Conservation (phyloP, 1,139 yeast genomes). For the Magnusiomyces paraingens region DNA sequence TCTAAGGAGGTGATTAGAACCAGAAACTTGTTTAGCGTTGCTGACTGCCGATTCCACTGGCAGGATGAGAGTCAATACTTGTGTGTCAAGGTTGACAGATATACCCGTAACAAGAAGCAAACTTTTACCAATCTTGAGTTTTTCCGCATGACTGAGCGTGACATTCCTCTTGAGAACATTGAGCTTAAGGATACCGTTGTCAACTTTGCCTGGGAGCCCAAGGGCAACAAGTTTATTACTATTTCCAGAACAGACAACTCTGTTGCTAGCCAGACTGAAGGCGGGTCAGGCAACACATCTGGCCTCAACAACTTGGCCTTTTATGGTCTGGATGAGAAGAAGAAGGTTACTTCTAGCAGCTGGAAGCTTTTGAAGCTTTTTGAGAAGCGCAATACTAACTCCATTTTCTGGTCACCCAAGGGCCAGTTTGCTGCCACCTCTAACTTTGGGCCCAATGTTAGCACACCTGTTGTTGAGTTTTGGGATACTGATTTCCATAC, state of each 20-base stretch:
- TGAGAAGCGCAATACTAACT: constrained; percentile 61
- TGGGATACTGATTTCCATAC: constrained; percentile 63
- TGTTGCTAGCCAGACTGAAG: constrained; percentile 36
- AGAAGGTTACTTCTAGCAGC: constrained; percentile 39
- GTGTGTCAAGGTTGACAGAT: constrained; percentile 95
- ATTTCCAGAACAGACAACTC: constrained; percentile 47
- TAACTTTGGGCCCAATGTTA: constrained; percentile 50
- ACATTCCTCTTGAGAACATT: constrained; percentile 88
- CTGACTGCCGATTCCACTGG: constrained; percentile 92
- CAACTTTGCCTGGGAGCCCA: constrained; percentile 95
- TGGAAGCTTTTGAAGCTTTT: constrained; percentile 55
- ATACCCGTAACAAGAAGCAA: constrained; percentile 91
- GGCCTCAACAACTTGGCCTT: constrained; percentile 70
- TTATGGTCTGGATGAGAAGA: constrained; percentile 68
- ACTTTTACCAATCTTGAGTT: constrained; percentile 88
- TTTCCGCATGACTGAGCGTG: constrained; percentile 80
- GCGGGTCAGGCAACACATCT: constrained; percentile 53
- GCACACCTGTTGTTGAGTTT: constrained; percentile 59
- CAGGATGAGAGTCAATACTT: constrained; percentile 78
- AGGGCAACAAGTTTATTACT: constrained; percentile 75
- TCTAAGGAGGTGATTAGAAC: constrained; percentile 79
- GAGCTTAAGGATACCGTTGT: constrained; percentile 87
- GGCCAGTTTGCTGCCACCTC: constrained; percentile 86
- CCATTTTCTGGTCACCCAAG: constrained; percentile 83
- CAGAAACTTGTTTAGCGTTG: constrained; percentile 88